phyloP scores from a whole-genome alignment of 2,329 filamentous ascomycete species.

The Fusarium palustre region DNA sequence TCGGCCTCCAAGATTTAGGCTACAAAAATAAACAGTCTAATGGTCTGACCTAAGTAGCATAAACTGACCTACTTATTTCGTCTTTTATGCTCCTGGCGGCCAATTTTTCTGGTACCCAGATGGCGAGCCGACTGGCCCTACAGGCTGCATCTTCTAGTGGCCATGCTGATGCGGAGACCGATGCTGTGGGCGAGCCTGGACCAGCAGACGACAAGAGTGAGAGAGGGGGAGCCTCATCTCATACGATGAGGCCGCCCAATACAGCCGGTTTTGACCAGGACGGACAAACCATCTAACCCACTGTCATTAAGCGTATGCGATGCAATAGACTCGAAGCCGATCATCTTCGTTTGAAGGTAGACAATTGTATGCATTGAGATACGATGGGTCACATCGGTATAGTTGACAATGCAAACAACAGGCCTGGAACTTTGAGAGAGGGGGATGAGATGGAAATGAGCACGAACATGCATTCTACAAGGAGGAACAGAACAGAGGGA shows the following conservation, averaged over 20 bases:
- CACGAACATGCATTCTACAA: conserved; percentile 34
- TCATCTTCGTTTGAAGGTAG: background rate
- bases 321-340: background rate
- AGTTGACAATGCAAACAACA: conserved; percentile 18
- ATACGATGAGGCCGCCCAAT: background rate
- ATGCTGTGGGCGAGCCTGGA: background rate
- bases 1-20: too few species aligned
- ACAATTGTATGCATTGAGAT: conserved; percentile 6
- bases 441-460: conserved; percentile 18
- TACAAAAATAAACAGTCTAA: too few species aligned
- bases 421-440: background rate
- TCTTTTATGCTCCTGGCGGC: too few species aligned
- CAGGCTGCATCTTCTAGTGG: background rate
- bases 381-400: conserved; percentile 15
- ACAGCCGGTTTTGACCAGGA: background rate
- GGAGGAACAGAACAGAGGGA: conserved; percentile 12
- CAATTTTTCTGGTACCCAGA: too few species aligned
- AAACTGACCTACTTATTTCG: too few species aligned
- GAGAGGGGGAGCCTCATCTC: background rate
- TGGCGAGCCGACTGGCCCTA: background rate
- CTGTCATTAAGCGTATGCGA: background rate
- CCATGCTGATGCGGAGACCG: background rate
- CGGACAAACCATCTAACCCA: background rate
- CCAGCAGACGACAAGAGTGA: background rate
- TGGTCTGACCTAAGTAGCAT: too few species aligned